phyloP scores from a whole-genome alignment of 139 green algal genomes.

The Astrephomene gubernaculifera region DNA sequence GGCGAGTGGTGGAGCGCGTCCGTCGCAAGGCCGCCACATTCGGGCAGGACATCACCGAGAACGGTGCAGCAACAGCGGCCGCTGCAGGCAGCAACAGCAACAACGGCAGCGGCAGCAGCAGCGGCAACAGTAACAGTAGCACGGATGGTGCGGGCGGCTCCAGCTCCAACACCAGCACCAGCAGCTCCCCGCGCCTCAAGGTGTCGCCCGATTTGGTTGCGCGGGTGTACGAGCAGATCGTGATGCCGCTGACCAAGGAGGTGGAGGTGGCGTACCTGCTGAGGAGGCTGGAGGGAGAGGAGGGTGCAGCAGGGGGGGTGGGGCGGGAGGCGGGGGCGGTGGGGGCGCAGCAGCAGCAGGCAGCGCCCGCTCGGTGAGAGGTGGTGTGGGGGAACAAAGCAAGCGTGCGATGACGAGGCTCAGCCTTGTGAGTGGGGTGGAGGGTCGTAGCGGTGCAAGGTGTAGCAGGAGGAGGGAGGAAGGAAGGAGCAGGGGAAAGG shows the following conservation, averaged over 20 bases:
- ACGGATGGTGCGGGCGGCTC: not conserved
- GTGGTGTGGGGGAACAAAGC: too few relatives aligned
- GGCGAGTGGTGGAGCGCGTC: constrained; percentile 90
- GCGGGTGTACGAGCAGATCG: constrained; percentile 88
- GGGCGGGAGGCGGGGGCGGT: too few relatives aligned
- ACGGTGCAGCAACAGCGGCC: not conserved
- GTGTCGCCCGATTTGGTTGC: constrained; percentile 84
- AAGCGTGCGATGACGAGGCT: too few relatives aligned
- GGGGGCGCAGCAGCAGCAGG: too few relatives aligned
- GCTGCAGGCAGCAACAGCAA: not conserved
- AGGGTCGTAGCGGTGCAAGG: too few relatives aligned
- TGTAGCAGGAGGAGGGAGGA: too few relatives aligned
- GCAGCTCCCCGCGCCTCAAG: constrained; percentile 59
- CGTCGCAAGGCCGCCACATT: constrained; percentile 91
- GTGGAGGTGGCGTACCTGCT: constrained; percentile 94
- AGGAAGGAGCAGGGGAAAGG: too few relatives aligned
- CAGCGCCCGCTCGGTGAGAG: too few relatives aligned
- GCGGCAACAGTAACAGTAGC: not conserved
- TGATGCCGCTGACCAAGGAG: constrained; percentile 99
- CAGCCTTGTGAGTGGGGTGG: too few relatives aligned
- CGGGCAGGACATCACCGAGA: constrained; percentile 83
- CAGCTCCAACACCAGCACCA: not conserved
- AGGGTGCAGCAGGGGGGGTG: too few relatives aligned
- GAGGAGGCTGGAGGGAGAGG: constrained; percentile 68
- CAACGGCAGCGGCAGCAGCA: not conserved